Base-by-base conservation (phyloP, 176 grass and related monocot genomes). In the Chrysopogon serrulatus region DNA sequence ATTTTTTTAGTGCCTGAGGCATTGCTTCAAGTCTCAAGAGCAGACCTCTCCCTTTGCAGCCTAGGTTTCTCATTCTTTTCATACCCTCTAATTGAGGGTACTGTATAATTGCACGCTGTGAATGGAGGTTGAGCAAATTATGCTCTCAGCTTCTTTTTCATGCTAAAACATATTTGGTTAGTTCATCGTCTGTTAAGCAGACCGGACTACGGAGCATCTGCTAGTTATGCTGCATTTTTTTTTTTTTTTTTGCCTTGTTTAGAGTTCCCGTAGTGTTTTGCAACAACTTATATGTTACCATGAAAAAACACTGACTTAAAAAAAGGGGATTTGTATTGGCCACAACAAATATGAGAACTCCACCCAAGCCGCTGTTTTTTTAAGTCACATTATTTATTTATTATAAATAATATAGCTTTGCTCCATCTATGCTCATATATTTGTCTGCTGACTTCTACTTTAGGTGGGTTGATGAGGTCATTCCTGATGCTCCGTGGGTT, bases 391-490 rank as follows among this genome's bases (percentile, higher is more conserved):
- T 57, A 17, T 60, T 27, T 60, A 27, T 60, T 24, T 57, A 57
- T 26, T 57, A 11, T 57, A 11, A 57, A 57, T 57, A 57, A 57
- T 26, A 57, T 73, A 48, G 8, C 12, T 1, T 3, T 64, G 15
- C 2, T 33, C 23, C 71, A 17, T 3, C 10, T 14, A 12, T 17
- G 3, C 23, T 57, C 5, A 73, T 59, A 5, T 65, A 34, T 77
- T 13, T 81, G 13, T 83, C 36, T 83, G 19, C 19, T 33, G 4
- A 13, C 24, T 41, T 5, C 17, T 79, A 10, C 54, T 68, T 51
- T 88, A 98, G 92, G 87, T 98, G 95, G 95, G 92, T 98, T 14
- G 92, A 98, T 80, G 95, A 98, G 82, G 95, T 98, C 70, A 93
- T 98, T 86, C 95, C 95, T 80, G 92, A 98, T 82, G 95, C 95